Evolutionary conservation across 2,329 filamentous ascomycete genomes (phyloP).

Genomic region (Mollisia scopiformis): DNA sequence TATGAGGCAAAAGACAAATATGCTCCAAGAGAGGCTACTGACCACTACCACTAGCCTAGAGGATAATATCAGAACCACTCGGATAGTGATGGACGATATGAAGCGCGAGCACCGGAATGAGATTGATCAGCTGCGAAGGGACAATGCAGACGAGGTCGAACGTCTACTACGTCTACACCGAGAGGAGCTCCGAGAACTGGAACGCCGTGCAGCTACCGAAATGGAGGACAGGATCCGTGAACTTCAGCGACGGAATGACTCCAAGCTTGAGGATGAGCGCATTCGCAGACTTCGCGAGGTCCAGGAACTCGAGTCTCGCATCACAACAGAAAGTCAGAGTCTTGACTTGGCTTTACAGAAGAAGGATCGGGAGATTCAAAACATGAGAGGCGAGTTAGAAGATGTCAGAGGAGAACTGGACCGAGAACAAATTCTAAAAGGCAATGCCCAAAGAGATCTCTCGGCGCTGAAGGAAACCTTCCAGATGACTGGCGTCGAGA

Average conservation of each 20-base stretch:
- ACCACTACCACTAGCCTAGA: conserved; percentile 53
- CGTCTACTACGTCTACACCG: conserved; percentile 63
- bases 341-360: conserved; percentile 31
- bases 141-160: conserved; percentile 57
- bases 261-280: conserved; percentile 69
- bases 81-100: conserved; percentile 57
- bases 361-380: conserved; percentile 58
- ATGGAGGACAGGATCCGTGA: conserved; percentile 35
- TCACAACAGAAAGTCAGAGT: conserved; percentile 47
- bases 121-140: conserved; percentile 54
- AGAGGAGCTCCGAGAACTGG: conserved; percentile 68
- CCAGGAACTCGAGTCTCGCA: conserved; percentile 61
- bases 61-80: conserved; percentile 49
- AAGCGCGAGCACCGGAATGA: conserved; percentile 57
- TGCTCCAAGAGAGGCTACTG: conserved; percentile 45
- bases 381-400: conserved; percentile 50
- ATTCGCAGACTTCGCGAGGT: conserved; percentile 62
- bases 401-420: conserved; percentile 54
- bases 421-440: conserved; percentile 59
- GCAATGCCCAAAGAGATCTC: conserved; percentile 47
- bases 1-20: conserved; percentile 44
- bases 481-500: conserved; percentile 56
- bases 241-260: conserved; percentile 34
- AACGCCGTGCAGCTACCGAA: conserved; percentile 59
- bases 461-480: conserved; percentile 44